Base-by-base conservation (phyloP, 164 flowering plant genomes). In the Protea cynaroides region DNA sequence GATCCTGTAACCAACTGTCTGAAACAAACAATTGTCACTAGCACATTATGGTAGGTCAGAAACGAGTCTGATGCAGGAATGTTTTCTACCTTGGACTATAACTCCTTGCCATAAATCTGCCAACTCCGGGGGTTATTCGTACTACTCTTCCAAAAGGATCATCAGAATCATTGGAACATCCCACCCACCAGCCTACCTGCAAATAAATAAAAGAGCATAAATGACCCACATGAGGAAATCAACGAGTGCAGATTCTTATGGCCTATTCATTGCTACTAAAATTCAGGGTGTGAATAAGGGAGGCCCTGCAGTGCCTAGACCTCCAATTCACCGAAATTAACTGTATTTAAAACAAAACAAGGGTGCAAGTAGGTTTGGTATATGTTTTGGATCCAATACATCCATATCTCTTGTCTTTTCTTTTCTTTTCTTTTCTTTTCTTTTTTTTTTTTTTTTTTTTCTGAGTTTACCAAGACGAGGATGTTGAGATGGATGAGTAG, bases 131-230 rank as follows among this genome's bases (percentile, higher is more conserved):
- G 58, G 90, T 83, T 73, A 94, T 85, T 40, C 76, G 85, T 25
- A 94, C 76, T 15, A 94, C 54, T 76, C 81, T 81, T 38, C 97
- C 99, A 74, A 89, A 89, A 34, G 93, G 96, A 69, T 94, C 96
- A 70, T 78, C 79, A 64, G 88, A 83, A 71, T 84, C 95, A 63
- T 82, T 80, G 22, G 93, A 82, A 72, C 74, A 83, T 63, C 95
- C 97, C 47, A 86, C 90, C 99, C 99, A 94, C 99, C 99, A 94
- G 24, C 99, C 99, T 25, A 89, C 82, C 97, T 94, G 90, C 64
- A 73, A 50, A 59, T 11, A 57, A 50, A 34, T 1, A 1, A 56
- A 22, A 17, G 22, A 18, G 12, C 13, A 56, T 56, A 8, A 13
- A 38, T n/a, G 17, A 5, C 36, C 34, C 25, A 34, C 25, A 17